Percentiles rank a stretch among this genome's conserved stretches.
Conservation (phyloP, 441 rosid species). For the Capsella rubella region DNA sequence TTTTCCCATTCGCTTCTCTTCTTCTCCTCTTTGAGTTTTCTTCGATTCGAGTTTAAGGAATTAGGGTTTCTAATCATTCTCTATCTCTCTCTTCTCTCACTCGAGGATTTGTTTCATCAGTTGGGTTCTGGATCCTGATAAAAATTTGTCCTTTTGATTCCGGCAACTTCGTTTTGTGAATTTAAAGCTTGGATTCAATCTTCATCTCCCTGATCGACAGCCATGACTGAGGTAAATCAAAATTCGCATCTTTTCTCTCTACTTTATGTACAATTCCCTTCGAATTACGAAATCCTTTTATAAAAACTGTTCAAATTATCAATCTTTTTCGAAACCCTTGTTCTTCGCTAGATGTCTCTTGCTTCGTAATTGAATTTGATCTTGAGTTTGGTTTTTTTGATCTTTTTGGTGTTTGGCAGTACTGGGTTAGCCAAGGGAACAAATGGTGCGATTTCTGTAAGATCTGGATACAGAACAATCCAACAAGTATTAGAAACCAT, state of each 20-base stretch:
- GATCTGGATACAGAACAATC: conserved; percentile 78
- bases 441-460: conserved; percentile 99
- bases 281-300: neutral
- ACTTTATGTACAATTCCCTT: neutral
- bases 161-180: neutral
- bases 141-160: neutral
- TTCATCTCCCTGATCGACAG: conserved; percentile 25
- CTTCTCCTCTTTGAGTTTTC: conserved; percentile 9
- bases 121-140: conserved; percentile 5
- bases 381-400: neutral
- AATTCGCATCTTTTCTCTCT: neutral
- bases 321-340: conserved; percentile 16
- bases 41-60: neutral
- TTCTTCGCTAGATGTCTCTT: neutral
- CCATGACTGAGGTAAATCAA: conserved; percentile 44
- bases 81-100: neutral
- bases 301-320: neutral
- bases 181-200: conserved; percentile 20
- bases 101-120: neutral
- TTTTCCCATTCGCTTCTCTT: neutral
- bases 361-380: conserved; percentile 29
- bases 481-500: conserved; percentile 89
- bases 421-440: conserved; percentile 97
- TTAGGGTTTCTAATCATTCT: conserved; percentile 24
- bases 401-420: conserved; percentile 44